Evolutionary conservation across 495 filamentous ascomycete species (phyloP), one percentile per base, ranked within the genome.

Genomic region (Massariosphaeria phaeospora): DNA sequence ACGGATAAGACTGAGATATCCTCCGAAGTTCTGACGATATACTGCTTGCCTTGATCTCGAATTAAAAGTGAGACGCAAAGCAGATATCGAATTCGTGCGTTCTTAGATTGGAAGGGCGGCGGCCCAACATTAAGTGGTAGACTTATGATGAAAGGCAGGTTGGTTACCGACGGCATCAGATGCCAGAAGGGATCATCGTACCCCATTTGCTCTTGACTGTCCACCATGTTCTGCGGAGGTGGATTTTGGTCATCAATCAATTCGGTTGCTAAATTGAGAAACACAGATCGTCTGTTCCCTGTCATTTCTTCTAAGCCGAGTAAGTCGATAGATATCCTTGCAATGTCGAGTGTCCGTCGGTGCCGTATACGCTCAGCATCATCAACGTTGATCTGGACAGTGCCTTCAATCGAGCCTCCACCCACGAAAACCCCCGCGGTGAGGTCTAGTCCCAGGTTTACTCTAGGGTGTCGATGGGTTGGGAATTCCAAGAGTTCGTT

Each of bases 121-220:
- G 79, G 79, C 7, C 78, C 77, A 40, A 79, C 71, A 45, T 76
- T 71, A 2, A 79, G 64, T 1, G 79, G 79, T 24, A 81, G 64
- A 48, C 75, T 76, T 26, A 82, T 38, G 17, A 73, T 67, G 54
- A 82, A 81, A 2, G 76, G 76, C 17, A 81, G 43, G 38, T 67
- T 61, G 3, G 70, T 69, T 7, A 60, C 63, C 0, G 74, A 78
- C 9, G 74, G 73, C 39, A 67, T 66, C 3, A 77, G 65, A 50
- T 72, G 68, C 73, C 75, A 79, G 54, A 72, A 76, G 10, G 60
- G 61, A 26, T 75, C 72, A 10, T 48, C 39, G 1, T 48, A 33
- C 21, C 62, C 55, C 20, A 66, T 54, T 31, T 66, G 65, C 13
- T 70, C 65, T 25, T 64, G 52, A 8, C 70, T 65, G 24, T 70